A percentile compares a stretch with the other conserved stretches of the same genome.
phyloP scores from a whole-genome alignment of 176 grass and related monocot genomes.

The Bonia amplexicaulis region DNA sequence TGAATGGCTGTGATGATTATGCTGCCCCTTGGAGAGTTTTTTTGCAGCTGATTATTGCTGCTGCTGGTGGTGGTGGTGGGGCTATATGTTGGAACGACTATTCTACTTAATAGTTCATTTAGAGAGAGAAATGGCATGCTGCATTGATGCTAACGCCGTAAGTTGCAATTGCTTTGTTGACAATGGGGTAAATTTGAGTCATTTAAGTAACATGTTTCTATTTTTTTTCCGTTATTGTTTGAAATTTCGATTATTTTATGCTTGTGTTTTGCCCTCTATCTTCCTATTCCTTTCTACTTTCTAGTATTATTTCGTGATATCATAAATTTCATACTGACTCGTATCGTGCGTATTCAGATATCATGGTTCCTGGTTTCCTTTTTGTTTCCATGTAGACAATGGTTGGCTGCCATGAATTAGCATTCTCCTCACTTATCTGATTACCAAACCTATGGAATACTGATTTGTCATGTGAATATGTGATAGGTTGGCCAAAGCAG shows the following conservation, averaged over 20 bases:
- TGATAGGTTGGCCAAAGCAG: neutral
- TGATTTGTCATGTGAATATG: neutral
- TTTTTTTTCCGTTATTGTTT: neutral
- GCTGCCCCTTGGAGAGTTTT: neutral
- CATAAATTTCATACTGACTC: too few relatives aligned
- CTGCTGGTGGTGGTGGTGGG: neutral
- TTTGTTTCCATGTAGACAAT: too few relatives aligned
- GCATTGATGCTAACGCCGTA: neutral
- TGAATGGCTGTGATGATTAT: slow-evolving; percentile 6
- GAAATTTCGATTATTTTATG: neutral
- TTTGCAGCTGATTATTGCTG: neutral
- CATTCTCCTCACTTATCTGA: neutral
- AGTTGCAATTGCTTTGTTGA: neutral
- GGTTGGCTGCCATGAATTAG: too few relatives aligned
- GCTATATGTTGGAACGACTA: neutral
- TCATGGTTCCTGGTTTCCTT: too few relatives aligned
- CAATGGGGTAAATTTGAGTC: neutral
- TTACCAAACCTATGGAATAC: neutral
- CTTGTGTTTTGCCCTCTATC: neutral
- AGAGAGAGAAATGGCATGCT: neutral
- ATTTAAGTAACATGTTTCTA: neutral
- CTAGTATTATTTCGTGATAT: too few relatives aligned
- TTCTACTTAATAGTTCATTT: neutral
- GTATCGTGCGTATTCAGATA: too few relatives aligned
- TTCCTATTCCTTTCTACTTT: neutral